Conservation (phyloP, 306 rosid species). For the Vigna radiata region DNA sequence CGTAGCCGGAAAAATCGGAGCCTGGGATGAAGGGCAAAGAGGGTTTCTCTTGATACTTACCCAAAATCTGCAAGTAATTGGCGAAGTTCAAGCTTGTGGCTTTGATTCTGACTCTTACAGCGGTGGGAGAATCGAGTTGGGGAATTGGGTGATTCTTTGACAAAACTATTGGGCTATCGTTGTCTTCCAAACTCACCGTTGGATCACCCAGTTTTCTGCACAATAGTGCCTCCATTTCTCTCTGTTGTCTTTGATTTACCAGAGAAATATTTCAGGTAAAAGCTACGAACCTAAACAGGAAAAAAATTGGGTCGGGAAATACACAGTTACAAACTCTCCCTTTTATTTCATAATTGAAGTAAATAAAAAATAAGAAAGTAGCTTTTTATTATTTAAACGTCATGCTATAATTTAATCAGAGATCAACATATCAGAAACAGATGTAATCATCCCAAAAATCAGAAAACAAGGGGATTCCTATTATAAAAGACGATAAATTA, state of each 20-base stretch:
- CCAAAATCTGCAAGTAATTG: constrained; percentile 81
- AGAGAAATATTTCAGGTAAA: not conserved
- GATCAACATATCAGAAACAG: too few species aligned
- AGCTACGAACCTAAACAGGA: too few species aligned
- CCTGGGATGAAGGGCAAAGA: constrained; percentile 84
- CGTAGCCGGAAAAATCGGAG: constrained; percentile 85
- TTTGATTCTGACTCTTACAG: constrained; percentile 80
- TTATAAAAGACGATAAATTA: too few species aligned
- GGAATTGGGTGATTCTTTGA: constrained; percentile 69
- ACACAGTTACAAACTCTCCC: not conserved
- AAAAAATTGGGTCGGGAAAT: not conserved
- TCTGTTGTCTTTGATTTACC: not conserved
- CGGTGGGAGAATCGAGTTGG: constrained; percentile 60
- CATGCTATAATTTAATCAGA: too few species aligned
- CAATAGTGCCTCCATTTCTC: constrained; percentile 80
- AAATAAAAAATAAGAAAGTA: too few species aligned
- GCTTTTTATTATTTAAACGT: too few species aligned
- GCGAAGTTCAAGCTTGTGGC: constrained; percentile 96
- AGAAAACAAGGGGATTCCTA: not conserved
- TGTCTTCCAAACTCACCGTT: constrained; percentile 43
- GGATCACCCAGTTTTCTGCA: constrained; percentile 93
- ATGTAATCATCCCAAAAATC: too few species aligned
- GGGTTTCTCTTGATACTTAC: constrained; percentile 79
- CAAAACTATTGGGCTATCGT: constrained; percentile 56
- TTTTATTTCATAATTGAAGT: too few species aligned